phyloP scores from a whole-genome alignment of 805 yeast genomes.

The Candida ulmi region DNA sequence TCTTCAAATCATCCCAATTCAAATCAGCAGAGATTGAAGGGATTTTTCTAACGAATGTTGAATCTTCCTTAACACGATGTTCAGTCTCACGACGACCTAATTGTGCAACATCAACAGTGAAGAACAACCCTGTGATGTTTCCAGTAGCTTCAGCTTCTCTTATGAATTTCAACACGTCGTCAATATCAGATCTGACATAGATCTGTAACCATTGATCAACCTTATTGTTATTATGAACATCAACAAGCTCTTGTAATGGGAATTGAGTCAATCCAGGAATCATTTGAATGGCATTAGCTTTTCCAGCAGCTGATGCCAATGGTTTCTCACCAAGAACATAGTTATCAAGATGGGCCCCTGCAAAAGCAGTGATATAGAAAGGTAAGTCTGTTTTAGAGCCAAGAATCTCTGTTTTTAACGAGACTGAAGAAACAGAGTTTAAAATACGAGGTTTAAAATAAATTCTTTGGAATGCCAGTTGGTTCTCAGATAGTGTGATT shows the following conservation, averaged over 20 bases:
- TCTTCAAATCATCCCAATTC: conserved; percentile 28
- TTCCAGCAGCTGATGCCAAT: conserved; percentile 35
- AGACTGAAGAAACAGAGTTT: conserved; percentile 29
- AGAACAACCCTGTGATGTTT: conserved; percentile 41
- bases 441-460: conserved; percentile 42
- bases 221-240: conserved; percentile 23
- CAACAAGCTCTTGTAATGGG: conserved; percentile 35
- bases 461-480: conserved; percentile 34
- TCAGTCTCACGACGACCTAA: conserved; percentile 46
- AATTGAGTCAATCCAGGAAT: conserved; percentile 37
- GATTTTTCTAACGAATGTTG: neutral
- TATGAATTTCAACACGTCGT: conserved; percentile 24
- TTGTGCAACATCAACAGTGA: conserved; percentile 52
- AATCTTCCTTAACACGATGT: neutral
- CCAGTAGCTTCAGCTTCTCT: conserved; percentile 32
- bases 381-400: conserved; percentile 43
- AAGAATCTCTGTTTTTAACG: conserved; percentile 40
- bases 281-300: conserved; percentile 41
- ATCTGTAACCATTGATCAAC: conserved; percentile 45
- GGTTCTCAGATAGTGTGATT: conserved; percentile 38
- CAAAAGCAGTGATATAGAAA: conserved; percentile 44
- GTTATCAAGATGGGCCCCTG: conserved; percentile 35
- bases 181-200: conserved; percentile 36
- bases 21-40: conserved; percentile 11
- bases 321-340: conserved; percentile 39